Evolutionary conservation across 1,139 yeast genomes (phyloP).

Genomic region (Taiozyma sp.): DNA sequence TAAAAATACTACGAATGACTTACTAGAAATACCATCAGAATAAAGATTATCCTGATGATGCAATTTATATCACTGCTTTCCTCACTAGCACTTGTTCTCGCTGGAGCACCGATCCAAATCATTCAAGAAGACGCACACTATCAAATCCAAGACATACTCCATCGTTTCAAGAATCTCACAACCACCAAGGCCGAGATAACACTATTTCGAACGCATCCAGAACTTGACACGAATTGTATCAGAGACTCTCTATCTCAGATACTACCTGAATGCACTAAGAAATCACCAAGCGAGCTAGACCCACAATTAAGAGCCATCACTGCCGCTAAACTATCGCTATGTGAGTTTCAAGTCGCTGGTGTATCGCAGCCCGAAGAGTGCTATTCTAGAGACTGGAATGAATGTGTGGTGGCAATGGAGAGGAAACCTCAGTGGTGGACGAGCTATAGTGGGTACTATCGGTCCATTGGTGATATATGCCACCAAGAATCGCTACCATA

Average conservation of each 20-base stretch:
- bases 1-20: too few species aligned
- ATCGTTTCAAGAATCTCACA: slow-evolving; percentile 12
- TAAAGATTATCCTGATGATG: neutral
- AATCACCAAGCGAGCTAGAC: slow-evolving; percentile 27
- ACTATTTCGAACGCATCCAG: slow-evolving; percentile 10
- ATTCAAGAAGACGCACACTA: slow-evolving; percentile 4
- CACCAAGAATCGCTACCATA: slow-evolving; percentile 46
- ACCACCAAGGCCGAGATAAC: slow-evolving; percentile 9
- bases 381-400: slow-evolving; percentile 12
- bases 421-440: slow-evolving; percentile 55
- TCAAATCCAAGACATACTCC: slow-evolving; percentile 13
- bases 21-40: too few species aligned
- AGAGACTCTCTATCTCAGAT: slow-evolving; percentile 26
- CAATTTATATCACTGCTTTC: neutral
- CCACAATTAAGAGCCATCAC: slow-evolving; percentile 28
- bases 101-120: neutral
- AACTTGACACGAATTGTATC: slow-evolving; percentile 25
- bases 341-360: slow-evolving; percentile 48
- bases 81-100: neutral
- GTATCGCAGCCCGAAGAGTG: slow-evolving; percentile 36
- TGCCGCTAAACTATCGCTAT: slow-evolving; percentile 47
- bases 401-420: slow-evolving; percentile 40
- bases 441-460: slow-evolving; percentile 53
- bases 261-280: slow-evolving; percentile 26
- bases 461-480: slow-evolving; percentile 44